Base-by-base conservation (phyloP, 768 basidiomycete species). In the Ephemerocybe angulata region DNA sequence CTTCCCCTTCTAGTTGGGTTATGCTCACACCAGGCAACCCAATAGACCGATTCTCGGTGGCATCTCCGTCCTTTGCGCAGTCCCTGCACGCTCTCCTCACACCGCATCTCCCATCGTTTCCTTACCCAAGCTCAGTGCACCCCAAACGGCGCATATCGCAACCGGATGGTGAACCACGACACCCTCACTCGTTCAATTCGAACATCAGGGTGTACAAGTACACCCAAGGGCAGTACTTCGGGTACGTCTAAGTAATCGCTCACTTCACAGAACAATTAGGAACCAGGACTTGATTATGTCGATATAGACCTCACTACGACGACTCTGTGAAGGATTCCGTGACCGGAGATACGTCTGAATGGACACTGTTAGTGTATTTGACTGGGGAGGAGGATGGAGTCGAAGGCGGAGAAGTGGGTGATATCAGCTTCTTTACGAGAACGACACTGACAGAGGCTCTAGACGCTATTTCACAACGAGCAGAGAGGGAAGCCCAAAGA, bases 161-260 rank as follows among this genome's bases (percentile, higher is more conserved):
- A 41, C 38, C 12, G 12, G 28, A 42, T 38, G 65, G 60, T 54
- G 50, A 50, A 43, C 67, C 62, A 44, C 73, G 79, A 52, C 58
- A 69, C 15, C 77, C 82, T 0, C 78, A 83, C 61, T 84, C 81
- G 1, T 77, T 87, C 53, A 90, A 90, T 66, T 79, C 85, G 1
- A 89, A 90, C 63, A 89, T 90, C 29, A 74, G 89, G 27, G 66
- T 89, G 57, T 89, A 89, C 67, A 84, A 84, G 60, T 90, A 88
- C 63, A 74, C 76, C 2, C 69, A 80, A 24, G 73, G 73, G 0
- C 85, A 87, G 57, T 79, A 84, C 67, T 90, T 90, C 67, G 86
- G 86, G 77, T 74, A 27, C 21, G 72, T 67, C 17, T 8, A 17
- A 8, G 2, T 0, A 44, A 19, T 7, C 38, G 10, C 22, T 37